Base-by-base conservation (phyloP, 441 rosid genomes). In the Lepidium campestre region DNA sequence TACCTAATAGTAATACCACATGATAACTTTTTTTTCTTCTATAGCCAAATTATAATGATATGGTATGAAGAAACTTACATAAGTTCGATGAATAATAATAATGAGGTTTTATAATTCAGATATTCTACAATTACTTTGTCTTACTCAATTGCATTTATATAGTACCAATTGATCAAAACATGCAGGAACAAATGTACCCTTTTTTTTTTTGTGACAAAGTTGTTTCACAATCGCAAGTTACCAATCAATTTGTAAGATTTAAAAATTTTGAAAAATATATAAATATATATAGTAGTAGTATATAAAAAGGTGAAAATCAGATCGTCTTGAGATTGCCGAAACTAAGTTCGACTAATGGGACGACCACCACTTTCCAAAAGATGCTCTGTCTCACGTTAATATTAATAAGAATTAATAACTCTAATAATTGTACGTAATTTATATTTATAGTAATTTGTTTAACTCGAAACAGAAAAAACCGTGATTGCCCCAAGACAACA, bases 361-460 rank as follows among this genome's bases (percentile, higher is more conserved):
- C 89, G 86, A 83, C 90, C 88, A 85, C 85, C 94, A 86, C 92
- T 91, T 91, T 87, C 80, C 90, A 75, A 89, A 86, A 87, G 89
- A 89, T 87, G 94, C 94, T 76, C 86, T 70, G 82, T 44, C 62
- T 73, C 41, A 73, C 65, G 58, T 67, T 66, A 37, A 53, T 60
- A 73, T 73, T 27, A 44, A 45, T 45, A 60, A 1, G 42, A 50
- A 37, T 67, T 52, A 8, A 67, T 23, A 54, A 59, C 68, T 52
- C 41, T 65, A 72, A 50, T 25, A 36, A 67, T 73, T 67, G 68
- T 67, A 66, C 68, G 58, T 67, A 52, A 60, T 44, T 41, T 19
- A 50, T 36, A 67, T 67, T 59, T 67, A 66, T 66, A 60, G 62
- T 67, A 41, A 41, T 66, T 79, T 81, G 84, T 64, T 72, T 67